phyloP scores from a whole-genome alignment of 768 basidiomycete species.

The Leccinum longicurvipes region DNA sequence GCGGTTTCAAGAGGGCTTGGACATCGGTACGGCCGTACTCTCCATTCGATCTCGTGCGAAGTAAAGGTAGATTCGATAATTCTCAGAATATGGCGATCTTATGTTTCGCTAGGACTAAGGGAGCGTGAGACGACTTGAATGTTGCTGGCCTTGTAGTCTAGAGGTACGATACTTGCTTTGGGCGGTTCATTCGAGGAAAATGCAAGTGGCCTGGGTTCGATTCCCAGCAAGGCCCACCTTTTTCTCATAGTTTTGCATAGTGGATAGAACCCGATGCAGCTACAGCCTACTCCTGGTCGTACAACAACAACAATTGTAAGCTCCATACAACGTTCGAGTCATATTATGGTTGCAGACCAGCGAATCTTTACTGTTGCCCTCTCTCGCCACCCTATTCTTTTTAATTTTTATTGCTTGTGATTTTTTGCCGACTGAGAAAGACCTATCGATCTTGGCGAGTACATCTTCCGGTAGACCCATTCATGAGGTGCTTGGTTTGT shows the following conservation, averaged over 20 bases:
- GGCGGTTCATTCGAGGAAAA: slow-evolving; percentile 6
- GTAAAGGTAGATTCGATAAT: neutral
- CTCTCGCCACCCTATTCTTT: neutral
- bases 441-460: neutral
- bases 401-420: neutral
- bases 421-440: too few species aligned
- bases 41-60: neutral
- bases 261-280: too few species aligned
- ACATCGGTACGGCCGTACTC: neutral
- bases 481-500: neutral
- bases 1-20: neutral
- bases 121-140: neutral
- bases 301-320: neutral
- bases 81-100: too few species aligned
- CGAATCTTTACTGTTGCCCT: neutral
- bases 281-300: too few species aligned
- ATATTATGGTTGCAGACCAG: neutral
- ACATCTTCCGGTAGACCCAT: neutral
- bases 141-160: slow-evolving; percentile 30
- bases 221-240: slow-evolving; percentile 36
- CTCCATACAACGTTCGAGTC: neutral
- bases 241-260: neutral
- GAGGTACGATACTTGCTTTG: slow-evolving; percentile 35
- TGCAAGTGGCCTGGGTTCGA: slow-evolving; percentile 41
- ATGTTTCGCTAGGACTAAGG: neutral